These are phyloP conservation scores for Colletotrichum limetticola DNA, from an alignment of 2,329 filamentous ascomycete genomes.

Conservation along the genomic window DNA sequence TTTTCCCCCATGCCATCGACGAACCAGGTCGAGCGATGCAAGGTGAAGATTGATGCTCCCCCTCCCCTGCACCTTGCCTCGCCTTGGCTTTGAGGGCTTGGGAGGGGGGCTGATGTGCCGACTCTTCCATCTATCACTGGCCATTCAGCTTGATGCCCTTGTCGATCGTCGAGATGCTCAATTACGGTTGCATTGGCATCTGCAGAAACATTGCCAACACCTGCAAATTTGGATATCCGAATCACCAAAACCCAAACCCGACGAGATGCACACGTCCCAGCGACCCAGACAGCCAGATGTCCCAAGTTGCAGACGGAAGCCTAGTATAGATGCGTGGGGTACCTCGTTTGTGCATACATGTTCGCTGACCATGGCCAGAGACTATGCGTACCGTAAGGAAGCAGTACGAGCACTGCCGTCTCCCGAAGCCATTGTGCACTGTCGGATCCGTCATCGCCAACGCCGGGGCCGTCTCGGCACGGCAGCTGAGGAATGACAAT, in stretches of 20 bases:
- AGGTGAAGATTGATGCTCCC: conserved; percentile 28
- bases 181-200: conserved; percentile 28
- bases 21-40: conserved; percentile 21
- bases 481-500: background rate
- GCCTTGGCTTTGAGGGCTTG: conserved; percentile 28
- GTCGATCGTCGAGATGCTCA: conserved; percentile 32
- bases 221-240: background rate
- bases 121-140: conserved; percentile 32
- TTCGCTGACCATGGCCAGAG: background rate
- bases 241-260: background rate
- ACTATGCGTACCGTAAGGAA: background rate
- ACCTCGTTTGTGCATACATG: background rate
- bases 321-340: background rate
- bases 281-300: background rate
- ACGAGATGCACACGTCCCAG: background rate
- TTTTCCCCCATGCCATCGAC: background rate
- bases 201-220: conserved; percentile 19
- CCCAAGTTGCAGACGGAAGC: conserved; percentile 3
- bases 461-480: conserved; percentile 18
- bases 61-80: conserved; percentile 32
- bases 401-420: background rate
- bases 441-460: conserved; percentile 12
- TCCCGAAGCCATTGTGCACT: background rate
- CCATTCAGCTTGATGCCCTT: conserved; percentile 4
- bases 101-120: conserved; percentile 33